Evolutionary conservation across 192 early-diverging fungal species (phyloP).

Genomic region (Chytriomyces hyalinus): DNA sequence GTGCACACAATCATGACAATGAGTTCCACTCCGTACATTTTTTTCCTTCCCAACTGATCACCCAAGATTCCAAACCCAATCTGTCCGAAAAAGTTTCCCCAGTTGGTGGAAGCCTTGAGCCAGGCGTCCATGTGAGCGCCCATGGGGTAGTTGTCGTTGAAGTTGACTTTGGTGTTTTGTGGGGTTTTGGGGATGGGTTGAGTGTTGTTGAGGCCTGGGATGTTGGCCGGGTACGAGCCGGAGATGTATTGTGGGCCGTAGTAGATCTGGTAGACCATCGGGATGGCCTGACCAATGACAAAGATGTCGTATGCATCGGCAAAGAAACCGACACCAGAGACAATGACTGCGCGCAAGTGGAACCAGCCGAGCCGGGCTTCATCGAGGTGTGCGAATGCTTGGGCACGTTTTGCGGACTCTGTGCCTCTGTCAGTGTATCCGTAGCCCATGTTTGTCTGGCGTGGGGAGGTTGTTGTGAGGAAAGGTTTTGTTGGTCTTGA

Average conservation of each 20-base stretch:
- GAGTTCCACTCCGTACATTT: slow-evolving; percentile 85
- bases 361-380: slow-evolving; percentile 52
- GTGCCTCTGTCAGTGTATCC: not conserved
- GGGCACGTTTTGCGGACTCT: not conserved
- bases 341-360: slow-evolving; percentile 55
- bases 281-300: slow-evolving; percentile 87
- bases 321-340: slow-evolving; percentile 50
- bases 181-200: slow-evolving; percentile 23
- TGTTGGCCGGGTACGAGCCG: slow-evolving; percentile 6
- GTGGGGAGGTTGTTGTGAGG: too few species aligned
- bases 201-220: not conserved
- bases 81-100: slow-evolving; percentile 91
- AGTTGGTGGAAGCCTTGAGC: slow-evolving; percentile 85
- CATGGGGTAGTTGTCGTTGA: slow-evolving; percentile 21
- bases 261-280: slow-evolving; percentile 70
- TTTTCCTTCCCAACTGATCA: slow-evolving; percentile 89
- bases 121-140: slow-evolving; percentile 69
- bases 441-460: too few species aligned
- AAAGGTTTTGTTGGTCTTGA: too few species aligned
- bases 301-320: slow-evolving; percentile 86
- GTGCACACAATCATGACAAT: slow-evolving; percentile 90
- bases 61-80: slow-evolving; percentile 86
- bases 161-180: slow-evolving; percentile 34
- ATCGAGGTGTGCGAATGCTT: slow-evolving; percentile 48
- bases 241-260: slow-evolving; percentile 34